Base-by-base conservation (phyloP, 805 yeast genomes). In the Candida stauntonica region DNA sequence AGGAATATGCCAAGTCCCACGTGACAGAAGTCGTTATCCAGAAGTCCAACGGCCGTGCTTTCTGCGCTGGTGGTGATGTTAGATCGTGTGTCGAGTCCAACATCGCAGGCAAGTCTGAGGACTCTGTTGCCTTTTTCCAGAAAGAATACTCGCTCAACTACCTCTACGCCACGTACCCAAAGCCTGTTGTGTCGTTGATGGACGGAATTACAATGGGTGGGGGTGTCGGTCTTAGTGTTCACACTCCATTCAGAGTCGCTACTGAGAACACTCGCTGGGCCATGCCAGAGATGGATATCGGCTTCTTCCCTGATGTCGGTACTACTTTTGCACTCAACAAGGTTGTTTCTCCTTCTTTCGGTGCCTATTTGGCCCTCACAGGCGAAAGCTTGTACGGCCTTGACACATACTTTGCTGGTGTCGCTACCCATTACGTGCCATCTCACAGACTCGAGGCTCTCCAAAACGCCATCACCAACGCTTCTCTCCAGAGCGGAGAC, bases 161-260 rank as follows among this genome's bases (percentile, higher is more conserved):
- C 55, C 65, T 81, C 35, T 68, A 89, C 44, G 81, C 95, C 8
- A 80, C 91, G n/a, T 88, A 78, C 52, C 67, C 79, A 42, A 91
- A 88, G 66, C 98, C 98, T 2, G 72, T 85, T 44, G 80, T 93
- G n/a, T 70, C 95, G 0, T 55, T 87, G 27, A 81, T 84, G 78
- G 81, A 93, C 57, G 97, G 98, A 17, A 86, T 91, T 52, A 86
- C 91, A 19, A 87, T 93, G 95, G 99, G 98, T 39, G 98, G 98
- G 36, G 98, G 98, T 51, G 95, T 88, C 31, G 98, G 99, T 5
- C 66, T 93, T 31, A 72, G 91, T 1, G 82, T 86, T 29, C 98
- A 93, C 63, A 81, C 86, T 11, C 91, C 96, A 3, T 91, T 91
- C 70, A 77, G 98, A 56, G 67, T 93, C 27, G 95, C 94, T n/a